Evolutionary conservation across 345 rosid genomes (phyloP).

Genomic region (Cardamine resedifolia): DNA sequence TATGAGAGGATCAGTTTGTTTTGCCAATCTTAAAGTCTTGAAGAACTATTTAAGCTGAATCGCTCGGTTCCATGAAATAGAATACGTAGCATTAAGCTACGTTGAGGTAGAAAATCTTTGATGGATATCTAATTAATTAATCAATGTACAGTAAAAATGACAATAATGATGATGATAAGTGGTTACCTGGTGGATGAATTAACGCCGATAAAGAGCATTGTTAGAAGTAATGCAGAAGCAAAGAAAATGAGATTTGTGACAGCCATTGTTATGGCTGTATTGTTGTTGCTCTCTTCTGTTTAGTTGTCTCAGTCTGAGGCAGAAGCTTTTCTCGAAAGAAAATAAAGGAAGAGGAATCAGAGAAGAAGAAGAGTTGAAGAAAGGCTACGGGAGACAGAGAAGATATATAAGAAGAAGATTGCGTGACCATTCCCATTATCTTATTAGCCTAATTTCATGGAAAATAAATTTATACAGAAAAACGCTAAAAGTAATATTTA

Average conservation of each 20-base stretch:
- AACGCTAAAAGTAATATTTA: neutral
- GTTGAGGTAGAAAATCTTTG: neutral
- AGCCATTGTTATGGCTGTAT: constrained; percentile 47
- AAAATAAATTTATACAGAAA: neutral
- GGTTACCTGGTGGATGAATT: constrained; percentile 41
- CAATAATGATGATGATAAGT: neutral
- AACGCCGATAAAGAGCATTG: constrained; percentile 40
- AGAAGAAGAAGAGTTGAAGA: constrained; percentile 22
- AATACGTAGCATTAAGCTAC: neutral
- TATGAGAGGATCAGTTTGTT: too few relatives aligned
- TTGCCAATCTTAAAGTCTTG: neutral
- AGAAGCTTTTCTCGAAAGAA: constrained; percentile 19
- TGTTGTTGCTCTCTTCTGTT: constrained; percentile 24
- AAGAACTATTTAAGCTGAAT: neutral
- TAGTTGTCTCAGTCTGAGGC: constrained; percentile 25
- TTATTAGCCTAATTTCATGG: constrained; percentile 2
- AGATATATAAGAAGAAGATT: constrained; percentile 32
- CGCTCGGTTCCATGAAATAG: constrained; percentile 9
- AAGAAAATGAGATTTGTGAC: constrained; percentile 41
- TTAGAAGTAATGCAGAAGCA: constrained; percentile 43
- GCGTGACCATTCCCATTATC: constrained; percentile 12
- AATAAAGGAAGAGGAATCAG: neutral
- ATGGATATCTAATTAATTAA: neutral
- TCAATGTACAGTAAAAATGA: neutral
- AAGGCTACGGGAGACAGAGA: constrained; percentile 26